Base-by-base conservation (phyloP, 768 basidiomycete species). In the Cubamyces sp. region DNA sequence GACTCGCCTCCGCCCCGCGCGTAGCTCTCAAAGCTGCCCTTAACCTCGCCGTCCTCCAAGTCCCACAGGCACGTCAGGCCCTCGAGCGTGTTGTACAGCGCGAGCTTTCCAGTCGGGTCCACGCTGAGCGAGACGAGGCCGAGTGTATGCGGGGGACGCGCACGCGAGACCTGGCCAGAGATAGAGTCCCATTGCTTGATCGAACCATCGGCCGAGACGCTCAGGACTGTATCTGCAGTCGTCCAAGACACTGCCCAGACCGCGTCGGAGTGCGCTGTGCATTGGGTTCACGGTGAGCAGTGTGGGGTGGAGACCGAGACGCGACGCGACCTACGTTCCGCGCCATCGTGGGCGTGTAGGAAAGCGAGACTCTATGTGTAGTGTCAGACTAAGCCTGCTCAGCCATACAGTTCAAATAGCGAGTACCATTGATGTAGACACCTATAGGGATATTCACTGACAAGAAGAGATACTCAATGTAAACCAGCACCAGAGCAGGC, bases 181-280 rank as follows among this genome's bases (percentile, higher is more conserved):
- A 79, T 76, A 21, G 88, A 79, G 64, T 88, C 81, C 87, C 87
- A 91, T 61, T 87, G 87, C 68, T 87, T 87, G 70, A 90, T 81
- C 6, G 84, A 81, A 4, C 92, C 92, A 68, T 94, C 92, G 0
- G 90, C 90, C 12, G 90, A 91, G 30, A 87, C 81, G 1, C 90
- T 91, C 37, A 94, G 74, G 3, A 84, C 81, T 62, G 91, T 87
- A 16, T 81, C 78, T 3, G 81, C 59, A 9, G 70, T 73, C 1
- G 91, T 88, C 91, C 91, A 94, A 18, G 80, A 75, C 8, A 88
- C 79, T 54, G 84, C 90, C 92, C 92, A 94, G 60, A 93, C 80
- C 62, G 91, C 84, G 73, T 92, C 91, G 57, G 79, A 77, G 75
- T 94, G 92, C 34, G 87, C 92, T 94, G 34, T 34, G 79, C 64